Evolutionary conservation across 495 filamentous ascomycete genomes (phyloP).

Genomic region (Neurospora sp.): DNA sequence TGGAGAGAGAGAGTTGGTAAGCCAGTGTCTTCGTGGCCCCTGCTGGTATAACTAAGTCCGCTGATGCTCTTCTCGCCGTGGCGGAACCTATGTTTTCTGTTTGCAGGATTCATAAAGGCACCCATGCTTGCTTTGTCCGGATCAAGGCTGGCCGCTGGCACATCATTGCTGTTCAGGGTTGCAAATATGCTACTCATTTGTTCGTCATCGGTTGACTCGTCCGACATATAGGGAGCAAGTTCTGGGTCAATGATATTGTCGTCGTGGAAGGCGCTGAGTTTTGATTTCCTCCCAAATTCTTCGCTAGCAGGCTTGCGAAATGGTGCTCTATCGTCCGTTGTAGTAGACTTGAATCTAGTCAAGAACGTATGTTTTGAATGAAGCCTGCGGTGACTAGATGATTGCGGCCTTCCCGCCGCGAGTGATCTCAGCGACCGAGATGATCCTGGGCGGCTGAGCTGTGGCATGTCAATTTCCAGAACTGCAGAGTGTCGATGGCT

Average conservation of each 20-base stretch:
- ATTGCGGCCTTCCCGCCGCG: slow-evolving; percentile 53
- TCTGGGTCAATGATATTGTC: slow-evolving; percentile 98
- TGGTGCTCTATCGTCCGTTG: slow-evolving; percentile 61
- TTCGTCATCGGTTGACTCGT: slow-evolving; percentile 86
- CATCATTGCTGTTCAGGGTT: slow-evolving; percentile 44
- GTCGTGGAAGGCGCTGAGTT: slow-evolving; percentile 83
- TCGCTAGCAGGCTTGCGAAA: slow-evolving; percentile 76
- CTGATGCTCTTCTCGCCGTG: slow-evolving; percentile 59
- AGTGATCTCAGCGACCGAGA: slow-evolving; percentile 84
- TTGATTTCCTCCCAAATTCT: slow-evolving; percentile 43
- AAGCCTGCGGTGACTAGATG: slow-evolving; percentile 71
- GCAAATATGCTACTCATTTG: slow-evolving; percentile 79
- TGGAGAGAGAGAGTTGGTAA: slow-evolving; percentile 39
- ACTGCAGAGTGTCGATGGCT: slow-evolving; percentile 77
- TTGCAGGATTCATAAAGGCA: slow-evolving; percentile 43
- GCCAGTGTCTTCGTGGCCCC: slow-evolving; percentile 33
- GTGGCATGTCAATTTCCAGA: slow-evolving; percentile 70
- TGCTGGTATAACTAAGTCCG: slow-evolving; percentile 49
- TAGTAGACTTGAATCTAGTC: slow-evolving; percentile 44
- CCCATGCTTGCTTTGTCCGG: slow-evolving; percentile 38
- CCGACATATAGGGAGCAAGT: slow-evolving; percentile 87
- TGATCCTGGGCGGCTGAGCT: slow-evolving; percentile 73
- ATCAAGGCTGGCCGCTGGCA: slow-evolving; percentile 34
- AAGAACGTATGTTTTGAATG: slow-evolving; percentile 76
- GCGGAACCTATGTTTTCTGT: slow-evolving; percentile 62